Conservation (phyloP, 2,329 filamentous ascomycete genomes). For the Aureobasidium sp. region DNA sequence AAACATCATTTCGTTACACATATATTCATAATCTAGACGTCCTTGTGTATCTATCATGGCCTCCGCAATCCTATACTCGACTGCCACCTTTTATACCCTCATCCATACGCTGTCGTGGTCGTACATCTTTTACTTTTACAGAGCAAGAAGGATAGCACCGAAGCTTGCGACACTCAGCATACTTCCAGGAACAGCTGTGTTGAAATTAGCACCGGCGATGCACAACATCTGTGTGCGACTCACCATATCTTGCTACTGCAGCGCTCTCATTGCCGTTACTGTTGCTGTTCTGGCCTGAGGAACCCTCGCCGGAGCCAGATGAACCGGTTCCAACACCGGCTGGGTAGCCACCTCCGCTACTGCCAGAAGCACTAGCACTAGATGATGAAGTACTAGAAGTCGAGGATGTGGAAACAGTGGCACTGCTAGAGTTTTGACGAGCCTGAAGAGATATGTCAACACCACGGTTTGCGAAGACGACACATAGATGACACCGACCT, state of each 20-base stretch:
- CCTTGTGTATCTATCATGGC: background rate
- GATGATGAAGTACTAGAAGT: background rate
- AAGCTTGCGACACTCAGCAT: background rate
- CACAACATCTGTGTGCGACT: background rate
- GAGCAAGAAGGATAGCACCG: background rate
- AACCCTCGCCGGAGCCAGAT: conserved; percentile 3
- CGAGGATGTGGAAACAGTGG: background rate
- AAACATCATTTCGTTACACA: background rate
- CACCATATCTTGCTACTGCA: background rate
- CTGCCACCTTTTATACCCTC: no score
- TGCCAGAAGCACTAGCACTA: background rate
- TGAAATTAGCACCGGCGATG: background rate
- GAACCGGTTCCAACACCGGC: background rate
- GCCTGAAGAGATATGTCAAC: background rate
- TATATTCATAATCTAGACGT: background rate
- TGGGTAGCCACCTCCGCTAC: background rate
- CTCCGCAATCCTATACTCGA: accelerated
- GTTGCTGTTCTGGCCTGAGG: background rate
- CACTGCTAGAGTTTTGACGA: background rate
- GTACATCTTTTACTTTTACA: background rate
- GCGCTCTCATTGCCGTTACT: background rate
- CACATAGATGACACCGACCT: background rate
- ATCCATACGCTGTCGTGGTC: no score
- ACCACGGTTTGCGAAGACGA: background rate
- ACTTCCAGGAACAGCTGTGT: background rate